Evolutionary conservation across 1,284 basidiomycete genomes (phyloP).

Genomic region (Malassezia slooffiae): DNA sequence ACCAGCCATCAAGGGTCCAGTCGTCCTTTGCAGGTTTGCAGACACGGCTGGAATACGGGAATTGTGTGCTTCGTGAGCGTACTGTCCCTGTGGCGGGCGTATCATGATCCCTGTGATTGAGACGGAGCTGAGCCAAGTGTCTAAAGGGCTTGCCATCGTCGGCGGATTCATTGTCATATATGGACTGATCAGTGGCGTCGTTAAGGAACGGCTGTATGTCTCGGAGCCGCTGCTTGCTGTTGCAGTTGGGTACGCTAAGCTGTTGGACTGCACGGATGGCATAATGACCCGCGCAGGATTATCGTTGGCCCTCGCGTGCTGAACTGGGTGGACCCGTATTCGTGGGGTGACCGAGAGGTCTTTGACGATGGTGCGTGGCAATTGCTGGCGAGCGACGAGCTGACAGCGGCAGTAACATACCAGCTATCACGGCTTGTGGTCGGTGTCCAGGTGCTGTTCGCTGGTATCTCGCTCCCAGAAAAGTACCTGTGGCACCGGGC

Average conservation of each 20-base stretch:
- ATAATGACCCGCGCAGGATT: no score
- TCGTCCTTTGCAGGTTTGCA: no score
- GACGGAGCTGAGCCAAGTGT: constrained; percentile 33
- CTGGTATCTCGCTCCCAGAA: constrained; percentile 47
- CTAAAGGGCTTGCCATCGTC: constrained; percentile 34
- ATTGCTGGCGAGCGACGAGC: no score
- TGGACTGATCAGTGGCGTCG: constrained; percentile 40
- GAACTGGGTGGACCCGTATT: constrained; percentile 38
- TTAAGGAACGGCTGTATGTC: constrained; percentile 40
- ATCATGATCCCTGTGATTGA: constrained; percentile 23
- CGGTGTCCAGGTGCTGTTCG: constrained; percentile 47
- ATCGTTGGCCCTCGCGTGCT: constrained; percentile 40
- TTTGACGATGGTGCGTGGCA: constrained; percentile 19
- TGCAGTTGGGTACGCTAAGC: no score
- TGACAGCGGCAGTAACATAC: constrained; percentile 47
- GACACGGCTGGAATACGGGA: no score
- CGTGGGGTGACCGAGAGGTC: constrained; percentile 27
- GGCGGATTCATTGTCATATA: constrained; percentile 43
- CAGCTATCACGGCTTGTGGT: constrained; percentile 46
- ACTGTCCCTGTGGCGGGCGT: no score
- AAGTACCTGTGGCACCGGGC: constrained; percentile 40
- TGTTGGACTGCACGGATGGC: neutral
- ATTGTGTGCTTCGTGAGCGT: no score
- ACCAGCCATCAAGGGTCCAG: no score
- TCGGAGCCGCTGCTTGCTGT: constrained; percentile 42